A percentile compares a stretch with the other conserved stretches of the same genome.
Conservation (phyloP, 2,329 filamentous ascomycete species). For the Fonsecaea monophora region DNA sequence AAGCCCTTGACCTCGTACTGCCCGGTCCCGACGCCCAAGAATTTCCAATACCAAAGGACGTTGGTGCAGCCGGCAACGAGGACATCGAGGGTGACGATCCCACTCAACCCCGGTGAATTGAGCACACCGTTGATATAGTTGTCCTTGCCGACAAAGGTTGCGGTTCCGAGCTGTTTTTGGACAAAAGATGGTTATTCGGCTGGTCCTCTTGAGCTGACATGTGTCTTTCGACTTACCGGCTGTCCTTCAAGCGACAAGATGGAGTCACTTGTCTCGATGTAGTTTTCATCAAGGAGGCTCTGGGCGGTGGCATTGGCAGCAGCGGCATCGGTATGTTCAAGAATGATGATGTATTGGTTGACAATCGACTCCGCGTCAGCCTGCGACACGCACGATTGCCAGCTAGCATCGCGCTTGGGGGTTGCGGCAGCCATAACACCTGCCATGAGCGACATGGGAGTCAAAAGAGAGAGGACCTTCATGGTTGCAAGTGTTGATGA, state of each 20-base stretch:
- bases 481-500: slow-evolving; percentile 7
- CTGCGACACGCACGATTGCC: slow-evolving; percentile 24
- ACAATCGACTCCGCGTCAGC: slow-evolving; percentile 27
- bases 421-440: slow-evolving; percentile 12
- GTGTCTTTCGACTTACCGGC: slow-evolving; percentile 24
- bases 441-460: slow-evolving; percentile 21
- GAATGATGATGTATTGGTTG: slow-evolving; percentile 33
- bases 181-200: not conserved
- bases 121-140: slow-evolving; percentile 35
- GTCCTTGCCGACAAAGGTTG: slow-evolving; percentile 34
- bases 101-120: slow-evolving; percentile 27
- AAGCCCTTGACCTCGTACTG: slow-evolving; percentile 37
- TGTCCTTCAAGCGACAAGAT: slow-evolving; percentile 36
- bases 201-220: not conserved
- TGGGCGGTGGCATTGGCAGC: slow-evolving; percentile 37
- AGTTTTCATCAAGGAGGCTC: slow-evolving; percentile 33
- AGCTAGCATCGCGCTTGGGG: slow-evolving; percentile 18
- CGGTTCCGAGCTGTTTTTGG: slow-evolving; percentile 29
- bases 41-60: slow-evolving; percentile 36
- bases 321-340: slow-evolving; percentile 24
- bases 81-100: slow-evolving; percentile 36
- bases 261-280: slow-evolving; percentile 37
- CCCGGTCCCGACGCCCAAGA: slow-evolving; percentile 32
- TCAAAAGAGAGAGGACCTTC: slow-evolving; percentile 24
- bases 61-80: slow-evolving; percentile 33